These are phyloP conservation scores for Exophiala sideris DNA, from an alignment of 2,329 filamentous ascomycete species.

Conservation along the genomic window DNA sequence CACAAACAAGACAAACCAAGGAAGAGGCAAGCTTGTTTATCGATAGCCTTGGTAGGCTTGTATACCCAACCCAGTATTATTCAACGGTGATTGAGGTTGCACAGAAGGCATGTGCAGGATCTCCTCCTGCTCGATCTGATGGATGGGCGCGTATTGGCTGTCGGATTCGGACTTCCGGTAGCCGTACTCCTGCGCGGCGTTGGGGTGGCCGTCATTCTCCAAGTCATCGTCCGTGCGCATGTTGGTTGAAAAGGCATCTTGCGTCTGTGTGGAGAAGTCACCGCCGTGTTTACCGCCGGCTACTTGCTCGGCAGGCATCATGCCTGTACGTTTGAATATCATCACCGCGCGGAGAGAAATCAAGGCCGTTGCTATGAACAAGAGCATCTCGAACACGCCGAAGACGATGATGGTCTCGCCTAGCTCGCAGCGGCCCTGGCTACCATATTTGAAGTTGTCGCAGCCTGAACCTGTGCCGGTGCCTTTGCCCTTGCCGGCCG, in stretches of 20 bases:
- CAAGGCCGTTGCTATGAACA: slow-evolving; percentile 52
- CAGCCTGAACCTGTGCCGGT: slow-evolving; percentile 47
- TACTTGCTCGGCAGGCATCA: slow-evolving; percentile 45
- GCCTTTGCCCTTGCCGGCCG: slow-evolving; percentile 52
- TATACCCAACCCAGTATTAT: slow-evolving; percentile 32
- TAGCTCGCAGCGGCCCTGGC: slow-evolving; percentile 54
- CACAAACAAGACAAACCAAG: neutral
- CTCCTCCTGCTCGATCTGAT: slow-evolving; percentile 46
- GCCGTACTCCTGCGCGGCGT: slow-evolving; percentile 38
- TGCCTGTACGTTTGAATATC: slow-evolving; percentile 56
- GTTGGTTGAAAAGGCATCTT: slow-evolving; percentile 48
- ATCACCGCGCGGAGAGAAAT: slow-evolving; percentile 55
- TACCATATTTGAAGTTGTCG: slow-evolving; percentile 55
- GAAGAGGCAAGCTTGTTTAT: slow-evolving; percentile 25
- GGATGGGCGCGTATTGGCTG: slow-evolving; percentile 50
- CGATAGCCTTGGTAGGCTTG: slow-evolving; percentile 35
- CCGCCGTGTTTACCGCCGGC: slow-evolving; percentile 28
- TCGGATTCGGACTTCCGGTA: slow-evolving; percentile 49
- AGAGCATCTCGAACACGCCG: slow-evolving; percentile 56
- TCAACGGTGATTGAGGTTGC: slow-evolving; percentile 33
- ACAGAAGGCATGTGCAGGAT: slow-evolving; percentile 30
- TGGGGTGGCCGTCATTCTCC: slow-evolving; percentile 41
- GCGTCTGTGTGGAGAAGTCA: slow-evolving; percentile 49
- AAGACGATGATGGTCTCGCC: slow-evolving; percentile 56
- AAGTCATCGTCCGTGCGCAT: slow-evolving; percentile 41